These are phyloP conservation scores for Bolboschoenus planiculmis DNA, from an alignment of 176 grass and related monocot species.

Conservation along the genomic window DNA sequence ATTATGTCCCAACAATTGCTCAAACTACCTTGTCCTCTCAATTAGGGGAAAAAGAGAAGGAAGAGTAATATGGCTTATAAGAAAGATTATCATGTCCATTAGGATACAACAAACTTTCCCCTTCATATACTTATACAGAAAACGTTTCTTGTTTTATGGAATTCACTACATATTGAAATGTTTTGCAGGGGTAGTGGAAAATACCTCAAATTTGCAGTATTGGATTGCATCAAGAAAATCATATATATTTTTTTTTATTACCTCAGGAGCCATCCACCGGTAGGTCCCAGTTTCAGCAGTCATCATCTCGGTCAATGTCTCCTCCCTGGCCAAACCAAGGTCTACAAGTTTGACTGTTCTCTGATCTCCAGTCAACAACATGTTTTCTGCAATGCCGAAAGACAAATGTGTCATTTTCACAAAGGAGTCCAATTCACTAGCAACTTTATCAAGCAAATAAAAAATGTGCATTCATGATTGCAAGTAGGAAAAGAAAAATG, in stretches of 20 bases:
- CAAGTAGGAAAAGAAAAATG: neutral
- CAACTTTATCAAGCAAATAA: slow-evolving; percentile 13
- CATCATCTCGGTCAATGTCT: slow-evolving; percentile 99
- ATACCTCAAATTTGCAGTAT: neutral
- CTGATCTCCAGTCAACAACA: slow-evolving; percentile 78
- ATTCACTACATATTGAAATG: neutral
- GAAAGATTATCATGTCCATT: neutral
- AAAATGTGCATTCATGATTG: neutral
- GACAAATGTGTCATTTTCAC: neutral
- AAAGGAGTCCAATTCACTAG: neutral
- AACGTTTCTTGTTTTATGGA: neutral
- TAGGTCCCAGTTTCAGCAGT: slow-evolving; percentile 98
- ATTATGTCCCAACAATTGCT: neutral
- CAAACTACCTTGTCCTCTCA: neutral
- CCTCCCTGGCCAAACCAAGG: slow-evolving; percentile 98
- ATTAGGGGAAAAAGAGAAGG: neutral
- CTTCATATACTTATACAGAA: neutral
- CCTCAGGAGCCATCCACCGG: slow-evolving; percentile 99
- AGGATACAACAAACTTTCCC: neutral
- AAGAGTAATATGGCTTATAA: neutral
- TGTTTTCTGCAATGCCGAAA: slow-evolving; percentile 49
- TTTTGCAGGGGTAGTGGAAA: neutral
- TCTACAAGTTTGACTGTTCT: slow-evolving; percentile 94
- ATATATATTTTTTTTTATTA: slow-evolving; percentile 10
- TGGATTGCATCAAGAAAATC: neutral